A percentile compares a stretch with the other conserved stretches of the same genome.
These are phyloP conservation scores for Hypoxylon sp. DNA, from an alignment of 2,329 filamentous ascomycete genomes.

Conservation along the genomic window DNA sequence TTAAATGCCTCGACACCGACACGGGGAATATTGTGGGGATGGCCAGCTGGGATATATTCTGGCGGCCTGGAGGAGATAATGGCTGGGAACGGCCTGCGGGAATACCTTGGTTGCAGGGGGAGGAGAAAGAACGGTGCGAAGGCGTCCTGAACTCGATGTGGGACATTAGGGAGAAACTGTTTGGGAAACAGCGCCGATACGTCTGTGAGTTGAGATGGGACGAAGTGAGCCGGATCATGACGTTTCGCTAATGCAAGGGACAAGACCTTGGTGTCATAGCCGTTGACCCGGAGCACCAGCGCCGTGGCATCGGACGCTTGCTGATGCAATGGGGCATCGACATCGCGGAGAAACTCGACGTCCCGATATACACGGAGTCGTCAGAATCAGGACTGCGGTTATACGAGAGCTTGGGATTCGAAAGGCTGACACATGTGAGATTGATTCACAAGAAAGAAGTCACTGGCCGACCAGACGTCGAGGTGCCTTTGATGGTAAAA, in stretches of 20 bases:
- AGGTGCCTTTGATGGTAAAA: conserved; percentile 45
- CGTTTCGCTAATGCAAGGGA: conserved; percentile 11
- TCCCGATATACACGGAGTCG: conserved; percentile 46
- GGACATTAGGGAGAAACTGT: conserved; percentile 46
- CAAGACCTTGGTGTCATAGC: conserved; percentile 47
- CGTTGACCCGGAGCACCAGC: conserved; percentile 45
- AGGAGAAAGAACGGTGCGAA: conserved; percentile 42
- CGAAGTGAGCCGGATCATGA: not conserved
- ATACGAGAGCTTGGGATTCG: conserved; percentile 42
- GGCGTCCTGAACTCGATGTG: conserved; percentile 40
- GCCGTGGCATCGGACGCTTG: conserved; percentile 40
- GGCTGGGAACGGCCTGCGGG: conserved; percentile 43
- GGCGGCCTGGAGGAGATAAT: conserved; percentile 38
- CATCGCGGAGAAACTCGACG: conserved; percentile 40
- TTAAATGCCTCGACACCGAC: conserved; percentile 46
- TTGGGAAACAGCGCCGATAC: conserved; percentile 42
- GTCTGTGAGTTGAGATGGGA: conserved; percentile 41
- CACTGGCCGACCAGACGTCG: conserved; percentile 38
- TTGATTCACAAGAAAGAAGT: conserved; percentile 43
- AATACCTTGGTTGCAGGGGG: conserved; percentile 43
- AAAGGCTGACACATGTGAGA: conserved; percentile 39
- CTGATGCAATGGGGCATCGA: conserved; percentile 46
- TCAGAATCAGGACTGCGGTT: conserved; percentile 36
- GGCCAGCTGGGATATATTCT: conserved; percentile 48
- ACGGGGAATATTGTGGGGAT: conserved; percentile 47